These are phyloP conservation scores for Diaporthe humulicola DNA, from an alignment of 2,329 filamentous ascomycete genomes.

Conservation along the genomic window DNA sequence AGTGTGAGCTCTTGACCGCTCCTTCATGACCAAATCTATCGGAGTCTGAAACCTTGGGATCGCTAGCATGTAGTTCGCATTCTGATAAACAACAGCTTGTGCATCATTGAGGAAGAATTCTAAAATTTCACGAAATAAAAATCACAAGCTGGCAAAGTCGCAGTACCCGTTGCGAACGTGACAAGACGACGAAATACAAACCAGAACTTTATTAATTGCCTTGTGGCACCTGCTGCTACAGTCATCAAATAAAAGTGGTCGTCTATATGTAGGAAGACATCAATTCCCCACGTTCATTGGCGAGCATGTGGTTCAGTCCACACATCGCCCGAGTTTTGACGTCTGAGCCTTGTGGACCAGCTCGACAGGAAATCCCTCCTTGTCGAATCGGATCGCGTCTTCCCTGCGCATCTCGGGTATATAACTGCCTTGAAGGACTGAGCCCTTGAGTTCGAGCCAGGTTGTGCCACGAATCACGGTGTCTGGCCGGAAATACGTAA, in stretches of 20 bases:
- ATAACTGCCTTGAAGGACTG: background rate
- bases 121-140: background rate
- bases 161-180: background rate
- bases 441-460: background rate
- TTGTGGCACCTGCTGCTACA: background rate
- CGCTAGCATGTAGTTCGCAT: too few relatives aligned
- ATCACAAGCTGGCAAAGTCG: background rate
- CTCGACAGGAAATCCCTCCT: background rate
- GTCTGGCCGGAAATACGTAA: background rate
- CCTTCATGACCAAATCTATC: too few relatives aligned
- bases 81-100: too few relatives aligned
- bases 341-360: background rate
- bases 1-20: too few relatives aligned
- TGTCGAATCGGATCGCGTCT: background rate
- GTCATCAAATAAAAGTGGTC: background rate
- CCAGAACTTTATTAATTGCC: background rate
- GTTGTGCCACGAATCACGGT: background rate
- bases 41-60: too few relatives aligned
- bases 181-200: background rate
- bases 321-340: background rate
- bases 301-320: background rate
- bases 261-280: background rate
- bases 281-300: too few relatives aligned
- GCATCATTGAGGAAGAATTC: too few relatives aligned
- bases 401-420: background rate